Conservation (phyloP, 129 eudicot genomes). For the Flaveria linearis region DNA sequence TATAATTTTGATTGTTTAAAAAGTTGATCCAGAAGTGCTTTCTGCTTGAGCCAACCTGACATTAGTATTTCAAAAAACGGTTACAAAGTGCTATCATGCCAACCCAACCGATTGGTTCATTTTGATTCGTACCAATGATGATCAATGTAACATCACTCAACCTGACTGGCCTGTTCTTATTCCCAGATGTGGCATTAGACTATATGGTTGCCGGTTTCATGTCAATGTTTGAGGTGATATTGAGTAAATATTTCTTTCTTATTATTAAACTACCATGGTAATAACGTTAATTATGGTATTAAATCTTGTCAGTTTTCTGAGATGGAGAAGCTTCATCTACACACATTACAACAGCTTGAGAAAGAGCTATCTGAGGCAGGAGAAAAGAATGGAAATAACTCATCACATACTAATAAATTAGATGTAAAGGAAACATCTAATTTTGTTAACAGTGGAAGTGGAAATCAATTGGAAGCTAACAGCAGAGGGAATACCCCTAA, state of each 20-base stretch:
- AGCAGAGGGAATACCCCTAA: too few species aligned
- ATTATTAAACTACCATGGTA: too few species aligned
- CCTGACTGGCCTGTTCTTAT: not conserved
- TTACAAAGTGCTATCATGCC: not conserved
- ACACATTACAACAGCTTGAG: too few species aligned
- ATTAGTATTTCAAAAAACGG: not conserved
- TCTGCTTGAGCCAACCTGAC: not conserved
- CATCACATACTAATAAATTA: too few species aligned
- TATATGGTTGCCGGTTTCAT: not conserved
- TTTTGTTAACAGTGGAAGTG: too few species aligned
- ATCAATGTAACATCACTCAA: not conserved
- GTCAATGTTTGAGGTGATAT: not conserved
- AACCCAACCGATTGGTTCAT: not conserved
- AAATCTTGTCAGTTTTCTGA: too few species aligned
- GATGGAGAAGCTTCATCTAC: too few species aligned
- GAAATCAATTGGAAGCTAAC: too few species aligned
- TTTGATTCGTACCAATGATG: not conserved
- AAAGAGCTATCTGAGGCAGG: too few species aligned
- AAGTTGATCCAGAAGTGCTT: not conserved
- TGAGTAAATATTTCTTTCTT: not conserved
- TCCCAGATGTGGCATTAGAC: not conserved
- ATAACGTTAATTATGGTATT: not conserved
- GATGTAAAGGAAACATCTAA: too few species aligned
- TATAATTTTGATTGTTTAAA: too few species aligned
- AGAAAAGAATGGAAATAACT: too few species aligned